These are phyloP conservation scores for Echinosophora koreensis DNA, from an alignment of 306 rosid genomes.

Conservation along the genomic window DNA sequence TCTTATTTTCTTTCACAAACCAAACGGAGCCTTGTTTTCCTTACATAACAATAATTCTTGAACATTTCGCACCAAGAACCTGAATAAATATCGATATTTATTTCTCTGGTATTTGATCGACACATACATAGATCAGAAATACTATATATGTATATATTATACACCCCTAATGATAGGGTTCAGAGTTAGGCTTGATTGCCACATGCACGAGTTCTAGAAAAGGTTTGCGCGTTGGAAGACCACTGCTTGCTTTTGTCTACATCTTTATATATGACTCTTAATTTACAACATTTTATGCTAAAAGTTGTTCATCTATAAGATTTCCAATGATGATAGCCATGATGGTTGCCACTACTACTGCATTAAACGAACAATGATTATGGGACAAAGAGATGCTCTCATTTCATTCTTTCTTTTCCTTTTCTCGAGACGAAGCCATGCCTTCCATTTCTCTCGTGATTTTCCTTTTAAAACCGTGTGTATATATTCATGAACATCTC, in stretches of 20 bases:
- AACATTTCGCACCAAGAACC: not conserved
- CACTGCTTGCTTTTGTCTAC: not conserved
- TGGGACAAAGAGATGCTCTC: conserved; percentile 52
- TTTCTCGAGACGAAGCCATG: conserved; percentile 17
- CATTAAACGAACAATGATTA: conserved; percentile 50
- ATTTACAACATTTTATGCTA: not conserved
- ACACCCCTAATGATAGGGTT: not conserved
- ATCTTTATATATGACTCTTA: conserved; percentile 33
- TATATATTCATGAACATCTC: conserved; percentile 25
- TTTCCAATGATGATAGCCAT: no score
- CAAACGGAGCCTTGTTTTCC: no score
- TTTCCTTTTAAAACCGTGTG: conserved; percentile 11
- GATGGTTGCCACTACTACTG: not conserved
- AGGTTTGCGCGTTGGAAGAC: not conserved
- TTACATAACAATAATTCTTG: not conserved
- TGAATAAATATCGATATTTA: not conserved
- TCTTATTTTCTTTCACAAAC: no score
- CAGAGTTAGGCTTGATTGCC: not conserved
- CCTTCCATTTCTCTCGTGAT: not conserved
- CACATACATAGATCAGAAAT: no score
- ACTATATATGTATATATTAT: no score
- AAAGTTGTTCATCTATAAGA: no score
- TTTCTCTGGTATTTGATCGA: not conserved
- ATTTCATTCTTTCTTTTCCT: not conserved
- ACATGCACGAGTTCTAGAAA: conserved; percentile 33